phyloP scores from a whole-genome alignment of 768 basidiomycete species.

The Amanita molliuscula region DNA sequence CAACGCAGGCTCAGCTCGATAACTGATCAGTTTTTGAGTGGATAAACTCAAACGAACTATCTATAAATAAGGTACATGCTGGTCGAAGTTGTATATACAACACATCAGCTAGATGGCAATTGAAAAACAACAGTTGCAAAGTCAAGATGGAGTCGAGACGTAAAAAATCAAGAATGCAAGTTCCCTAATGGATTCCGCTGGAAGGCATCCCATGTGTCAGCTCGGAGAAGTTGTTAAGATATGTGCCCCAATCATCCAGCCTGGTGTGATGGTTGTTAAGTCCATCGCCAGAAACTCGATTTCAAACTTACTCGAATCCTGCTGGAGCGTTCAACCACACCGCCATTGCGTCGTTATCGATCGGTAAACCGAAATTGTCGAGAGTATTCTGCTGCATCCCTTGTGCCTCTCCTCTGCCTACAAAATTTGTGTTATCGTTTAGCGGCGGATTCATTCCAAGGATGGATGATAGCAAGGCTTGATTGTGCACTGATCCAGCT shows the following conservation, averaged over 20 bases:
- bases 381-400: not conserved
- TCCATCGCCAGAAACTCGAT: not conserved
- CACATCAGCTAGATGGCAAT: too few relatives aligned
- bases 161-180: not conserved
- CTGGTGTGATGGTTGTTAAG: not conserved
- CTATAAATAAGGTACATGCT: too few relatives aligned
- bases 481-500: not conserved
- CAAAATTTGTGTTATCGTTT: not conserved
- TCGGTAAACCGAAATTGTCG: constrained; percentile 7
- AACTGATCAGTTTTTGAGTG: too few relatives aligned
- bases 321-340: constrained; percentile 67
- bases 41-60: too few relatives aligned
- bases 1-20: too few relatives aligned
- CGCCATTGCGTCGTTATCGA: constrained; percentile 42
- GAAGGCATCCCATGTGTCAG: not conserved
- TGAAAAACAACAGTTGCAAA: too few relatives aligned
- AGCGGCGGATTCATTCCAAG: not conserved
- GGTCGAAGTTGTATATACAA: too few relatives aligned
- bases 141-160: not conserved
- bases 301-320: constrained; percentile 47
- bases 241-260: constrained; percentile 7
- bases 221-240: constrained; percentile 5
- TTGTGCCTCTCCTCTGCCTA: not conserved
- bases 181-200: not conserved
- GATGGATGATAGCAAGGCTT: not conserved